Evolutionary conservation across 2,329 filamentous ascomycete genomes (phyloP).

Genomic region (Aspergillus bombycis): DNA sequence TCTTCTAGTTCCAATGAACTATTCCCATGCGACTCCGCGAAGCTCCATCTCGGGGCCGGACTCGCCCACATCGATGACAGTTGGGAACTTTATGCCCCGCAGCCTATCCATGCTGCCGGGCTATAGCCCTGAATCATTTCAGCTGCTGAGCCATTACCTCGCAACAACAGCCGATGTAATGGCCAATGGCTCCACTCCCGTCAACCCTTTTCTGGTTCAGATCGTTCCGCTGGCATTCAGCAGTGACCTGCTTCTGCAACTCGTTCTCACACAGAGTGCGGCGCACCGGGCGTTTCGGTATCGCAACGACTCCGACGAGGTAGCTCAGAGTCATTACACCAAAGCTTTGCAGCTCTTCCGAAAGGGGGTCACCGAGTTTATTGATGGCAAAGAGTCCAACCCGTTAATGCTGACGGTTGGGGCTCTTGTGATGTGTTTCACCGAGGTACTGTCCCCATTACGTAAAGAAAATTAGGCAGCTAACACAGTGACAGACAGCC

Average conservation of each 20-base stretch:
- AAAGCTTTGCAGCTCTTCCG: conserved; percentile 34
- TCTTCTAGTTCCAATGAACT: neutral
- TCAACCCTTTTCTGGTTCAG: conserved; percentile 52
- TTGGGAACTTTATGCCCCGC: conserved; percentile 27
- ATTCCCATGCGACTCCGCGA: neutral
- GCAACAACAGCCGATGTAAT: conserved; percentile 51
- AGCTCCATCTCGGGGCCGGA: neutral
- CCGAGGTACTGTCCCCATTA: conserved; percentile 43
- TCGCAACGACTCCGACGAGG: conserved; percentile 32
- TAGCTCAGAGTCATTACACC: conserved; percentile 35
- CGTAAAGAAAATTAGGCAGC: neutral
- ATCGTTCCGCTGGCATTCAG: conserved; percentile 52
- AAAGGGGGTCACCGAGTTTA: conserved; percentile 33
- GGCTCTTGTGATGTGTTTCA: conserved; percentile 52
- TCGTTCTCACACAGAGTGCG: conserved; percentile 50
- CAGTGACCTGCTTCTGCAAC: conserved; percentile 50
- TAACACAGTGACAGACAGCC: conserved; percentile 36
- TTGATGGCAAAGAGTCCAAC: conserved; percentile 34
- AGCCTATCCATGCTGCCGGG: conserved; percentile 35
- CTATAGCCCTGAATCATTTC: conserved; percentile 32
- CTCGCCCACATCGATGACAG: conserved; percentile 9
- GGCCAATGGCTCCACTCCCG: conserved; percentile 52
- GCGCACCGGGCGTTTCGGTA: conserved; percentile 36
- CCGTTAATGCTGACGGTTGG: conserved; percentile 48
- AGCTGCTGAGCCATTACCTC: conserved; percentile 52